Evolutionary conservation across 176 grass and related monocot genomes (phyloP).

Genomic region (Lolium perenne): DNA sequence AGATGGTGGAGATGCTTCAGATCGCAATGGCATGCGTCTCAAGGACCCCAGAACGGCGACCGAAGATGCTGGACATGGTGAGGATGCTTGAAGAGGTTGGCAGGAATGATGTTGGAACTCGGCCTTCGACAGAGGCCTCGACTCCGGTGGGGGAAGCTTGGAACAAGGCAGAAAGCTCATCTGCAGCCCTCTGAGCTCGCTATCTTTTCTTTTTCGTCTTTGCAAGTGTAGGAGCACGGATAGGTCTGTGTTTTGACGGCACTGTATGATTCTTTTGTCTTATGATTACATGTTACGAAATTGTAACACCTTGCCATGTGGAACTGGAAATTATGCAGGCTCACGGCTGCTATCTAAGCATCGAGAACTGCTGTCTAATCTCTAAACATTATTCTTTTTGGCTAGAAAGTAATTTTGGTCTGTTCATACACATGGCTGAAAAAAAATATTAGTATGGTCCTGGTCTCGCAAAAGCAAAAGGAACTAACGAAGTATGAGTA

Average conservation of each 20-base stretch:
- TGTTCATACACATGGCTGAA: neutral
- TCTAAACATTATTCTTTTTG: neutral
- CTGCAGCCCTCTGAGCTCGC: neutral
- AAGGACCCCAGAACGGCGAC: conserved; percentile 78
- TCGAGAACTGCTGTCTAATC: conserved; percentile 5
- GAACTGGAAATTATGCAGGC: conserved; percentile 40
- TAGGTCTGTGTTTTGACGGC: conserved; percentile 30
- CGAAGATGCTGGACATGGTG: conserved; percentile 80
- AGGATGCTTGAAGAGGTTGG: conserved; percentile 81
- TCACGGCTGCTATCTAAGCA: conserved; percentile 37
- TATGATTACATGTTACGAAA: conserved; percentile 49
- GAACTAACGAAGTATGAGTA: too few species aligned
- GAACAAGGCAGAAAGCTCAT: conserved; percentile 40
- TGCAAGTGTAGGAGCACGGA: conserved; percentile 32
- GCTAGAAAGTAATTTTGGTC: neutral
- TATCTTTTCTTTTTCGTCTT: conserved; percentile 15
- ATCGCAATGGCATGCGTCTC: conserved; percentile 85
- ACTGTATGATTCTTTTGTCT: conserved; percentile 61
- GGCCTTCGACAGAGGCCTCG: conserved; percentile 62
- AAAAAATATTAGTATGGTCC: neutral
- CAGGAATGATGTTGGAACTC: conserved; percentile 48
- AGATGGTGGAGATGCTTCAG: conserved; percentile 99
- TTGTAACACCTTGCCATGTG: conserved; percentile 48
- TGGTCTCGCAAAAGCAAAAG: neutral
- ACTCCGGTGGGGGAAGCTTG: conserved; percentile 39